Percentiles rank a stretch among this genome's conserved stretches.
These are phyloP conservation scores for Starmerella vaccinii DNA, from an alignment of 805 yeast species.

Conservation along the genomic window DNA sequence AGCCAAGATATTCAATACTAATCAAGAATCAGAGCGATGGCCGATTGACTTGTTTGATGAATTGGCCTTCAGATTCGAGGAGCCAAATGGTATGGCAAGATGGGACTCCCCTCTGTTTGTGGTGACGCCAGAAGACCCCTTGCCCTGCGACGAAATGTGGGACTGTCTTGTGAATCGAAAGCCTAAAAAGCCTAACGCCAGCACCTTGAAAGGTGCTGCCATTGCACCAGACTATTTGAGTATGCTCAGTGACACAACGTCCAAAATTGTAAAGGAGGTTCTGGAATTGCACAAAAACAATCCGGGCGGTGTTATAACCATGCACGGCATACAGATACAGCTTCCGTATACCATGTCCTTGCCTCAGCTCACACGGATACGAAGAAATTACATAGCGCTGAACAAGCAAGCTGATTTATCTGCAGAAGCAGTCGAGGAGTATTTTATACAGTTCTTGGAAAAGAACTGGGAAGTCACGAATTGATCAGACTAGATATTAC, in stretches of 20 bases:
- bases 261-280: slow-evolving; percentile 50
- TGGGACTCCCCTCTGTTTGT: slow-evolving; percentile 94
- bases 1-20: slow-evolving; percentile 55
- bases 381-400: slow-evolving; percentile 73
- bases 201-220: slow-evolving; percentile 75
- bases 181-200: slow-evolving; percentile 69
- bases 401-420: slow-evolving; percentile 73
- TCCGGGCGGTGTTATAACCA: slow-evolving; percentile 29
- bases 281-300: slow-evolving; percentile 51
- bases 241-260: slow-evolving; percentile 64
- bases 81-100: slow-evolving; percentile 71
- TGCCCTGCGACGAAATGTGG: slow-evolving; percentile 56
- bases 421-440: slow-evolving; percentile 50
- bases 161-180: slow-evolving; percentile 38
- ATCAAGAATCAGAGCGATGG: slow-evolving; percentile 42
- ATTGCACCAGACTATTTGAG: slow-evolving; percentile 65
- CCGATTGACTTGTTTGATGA: slow-evolving; percentile 53
- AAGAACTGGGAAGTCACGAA: slow-evolving; percentile 40
- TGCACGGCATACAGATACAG: slow-evolving; percentile 40
- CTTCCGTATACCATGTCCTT: slow-evolving; percentile 59
- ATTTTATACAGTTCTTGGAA: slow-evolving; percentile 71
- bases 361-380: slow-evolving; percentile 71
- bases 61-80: slow-evolving; percentile 78
- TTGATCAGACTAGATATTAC: neutral
- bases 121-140: slow-evolving; percentile 40